phyloP scores from a whole-genome alignment of 139 green algal species.

The Chlamydomonas sp. region DNA sequence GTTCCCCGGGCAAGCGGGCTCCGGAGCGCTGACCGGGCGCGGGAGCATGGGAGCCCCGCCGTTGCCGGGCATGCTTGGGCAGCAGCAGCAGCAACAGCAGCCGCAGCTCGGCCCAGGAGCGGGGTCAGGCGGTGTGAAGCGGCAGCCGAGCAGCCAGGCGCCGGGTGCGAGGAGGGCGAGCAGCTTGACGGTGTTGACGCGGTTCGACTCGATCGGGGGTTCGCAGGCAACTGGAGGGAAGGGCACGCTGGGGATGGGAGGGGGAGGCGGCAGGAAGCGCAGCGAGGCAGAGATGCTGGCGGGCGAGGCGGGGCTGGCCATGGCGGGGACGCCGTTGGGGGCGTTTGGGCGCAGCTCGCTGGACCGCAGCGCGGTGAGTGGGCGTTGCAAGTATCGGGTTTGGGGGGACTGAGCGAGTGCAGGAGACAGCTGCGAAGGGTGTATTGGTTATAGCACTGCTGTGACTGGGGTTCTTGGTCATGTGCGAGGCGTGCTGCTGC shows the following conservation, averaged over 20 bases:
- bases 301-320: not conserved
- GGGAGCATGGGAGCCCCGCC: too few relatives aligned
- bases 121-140: slow-evolving; percentile 23
- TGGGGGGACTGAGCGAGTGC: not conserved
- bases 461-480: too few relatives aligned
- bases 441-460: not conserved
- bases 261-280: slow-evolving; percentile 33
- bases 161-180: not conserved
- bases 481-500: not conserved
- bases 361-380: slow-evolving; percentile 26
- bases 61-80: too few relatives aligned
- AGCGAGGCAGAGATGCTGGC: slow-evolving; percentile 34
- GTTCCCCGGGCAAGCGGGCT: too few relatives aligned
- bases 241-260: not conserved
- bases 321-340: not conserved
- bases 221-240: too few relatives aligned
- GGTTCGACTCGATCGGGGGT: slow-evolving; percentile 12
- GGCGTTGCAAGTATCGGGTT: not conserved
- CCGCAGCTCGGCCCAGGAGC: too few relatives aligned
- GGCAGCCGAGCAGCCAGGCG: slow-evolving; percentile 6
- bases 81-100: too few relatives aligned
- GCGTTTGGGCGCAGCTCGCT: not conserved
- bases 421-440: not conserved
- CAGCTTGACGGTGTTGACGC: slow-evolving; percentile 38
- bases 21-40: too few relatives aligned